phyloP scores from a whole-genome alignment of 805 yeast genomes.

The Debaryomyces castellii region DNA sequence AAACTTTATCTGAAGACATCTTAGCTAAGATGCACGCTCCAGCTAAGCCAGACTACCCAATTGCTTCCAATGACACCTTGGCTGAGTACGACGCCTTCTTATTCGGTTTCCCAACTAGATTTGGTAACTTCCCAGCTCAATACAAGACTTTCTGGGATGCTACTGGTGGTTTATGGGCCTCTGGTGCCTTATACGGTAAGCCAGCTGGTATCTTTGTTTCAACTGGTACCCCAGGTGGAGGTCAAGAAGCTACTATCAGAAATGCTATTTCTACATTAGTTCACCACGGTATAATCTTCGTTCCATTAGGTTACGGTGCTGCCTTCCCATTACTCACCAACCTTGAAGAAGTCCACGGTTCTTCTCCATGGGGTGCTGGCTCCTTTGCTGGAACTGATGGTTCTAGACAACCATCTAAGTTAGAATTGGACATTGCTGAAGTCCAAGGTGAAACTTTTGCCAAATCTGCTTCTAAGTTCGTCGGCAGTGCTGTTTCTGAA shows the following conservation, averaged over 20 bases:
- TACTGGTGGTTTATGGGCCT: slow-evolving; percentile 76
- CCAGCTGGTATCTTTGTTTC: slow-evolving; percentile 70
- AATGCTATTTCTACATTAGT: slow-evolving; percentile 57
- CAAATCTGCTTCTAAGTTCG: slow-evolving; percentile 16
- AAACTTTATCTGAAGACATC: slow-evolving; percentile 67
- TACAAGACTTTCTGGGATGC: slow-evolving; percentile 73
- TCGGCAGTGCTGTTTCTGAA: neutral
- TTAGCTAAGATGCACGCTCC: slow-evolving; percentile 67
- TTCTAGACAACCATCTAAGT: slow-evolving; percentile 60
- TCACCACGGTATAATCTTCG: slow-evolving; percentile 76
- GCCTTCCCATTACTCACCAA: slow-evolving; percentile 55
- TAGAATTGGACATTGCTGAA: slow-evolving; percentile 64
- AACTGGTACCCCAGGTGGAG: slow-evolving; percentile 75
- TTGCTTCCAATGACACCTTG: slow-evolving; percentile 57
- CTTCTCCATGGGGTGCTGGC: slow-evolving; percentile 89
- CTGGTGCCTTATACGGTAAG: slow-evolving; percentile 69
- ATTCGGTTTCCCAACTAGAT: slow-evolving; percentile 81
- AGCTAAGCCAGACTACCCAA: slow-evolving; percentile 56
- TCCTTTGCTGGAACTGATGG: slow-evolving; percentile 75
- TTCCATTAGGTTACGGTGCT: slow-evolving; percentile 73
- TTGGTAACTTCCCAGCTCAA: slow-evolving; percentile 74
- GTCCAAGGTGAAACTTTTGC: slow-evolving; percentile 67
- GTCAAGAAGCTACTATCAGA: slow-evolving; percentile 71
- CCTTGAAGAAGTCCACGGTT: slow-evolving; percentile 73
- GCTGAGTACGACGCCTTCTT: slow-evolving; percentile 67